phyloP scores from a whole-genome alignment of 2,329 filamentous ascomycete species.

The Colletotrichum viniferum region DNA sequence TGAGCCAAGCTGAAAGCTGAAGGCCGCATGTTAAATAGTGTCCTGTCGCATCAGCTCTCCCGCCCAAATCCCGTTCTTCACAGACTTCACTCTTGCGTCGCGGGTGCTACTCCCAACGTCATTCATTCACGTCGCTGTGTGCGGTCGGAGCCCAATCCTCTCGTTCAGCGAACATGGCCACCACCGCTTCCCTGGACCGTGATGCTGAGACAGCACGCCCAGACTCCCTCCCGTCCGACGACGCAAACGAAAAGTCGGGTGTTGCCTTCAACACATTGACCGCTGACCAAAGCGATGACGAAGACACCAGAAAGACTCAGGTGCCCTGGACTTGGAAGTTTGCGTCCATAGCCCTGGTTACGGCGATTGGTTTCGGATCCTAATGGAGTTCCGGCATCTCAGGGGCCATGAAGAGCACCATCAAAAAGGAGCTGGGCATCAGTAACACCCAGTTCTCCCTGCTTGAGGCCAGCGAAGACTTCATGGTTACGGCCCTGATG shows the following conservation, averaged over 20 bases:
- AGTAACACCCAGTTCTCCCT: conserved; percentile 64
- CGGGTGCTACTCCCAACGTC: neutral
- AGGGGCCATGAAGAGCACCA: conserved; percentile 63
- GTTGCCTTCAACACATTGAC: neutral
- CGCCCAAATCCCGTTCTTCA: neutral
- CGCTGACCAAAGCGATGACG: neutral
- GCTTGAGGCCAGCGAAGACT: conserved; percentile 64
- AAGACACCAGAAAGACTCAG: neutral
- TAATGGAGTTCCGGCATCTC: conserved; percentile 65
- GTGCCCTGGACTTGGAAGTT: conserved; percentile 23
- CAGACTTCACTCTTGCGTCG: neutral
- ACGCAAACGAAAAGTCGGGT: neutral
- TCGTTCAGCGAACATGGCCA: neutral
- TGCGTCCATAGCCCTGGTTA: conserved; percentile 50
- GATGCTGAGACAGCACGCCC: neutral
- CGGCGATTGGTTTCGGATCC: conserved; percentile 62
- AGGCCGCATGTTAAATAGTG: neutral
- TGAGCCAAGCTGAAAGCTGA: neutral
- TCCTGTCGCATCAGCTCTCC: neutral
- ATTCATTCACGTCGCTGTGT: neutral
- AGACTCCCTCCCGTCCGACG: neutral
- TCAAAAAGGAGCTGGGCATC: conserved; percentile 65
- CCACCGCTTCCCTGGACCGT: neutral
- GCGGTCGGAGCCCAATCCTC: neutral
- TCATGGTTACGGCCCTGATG: conserved; percentile 64